Base-by-base conservation (phyloP, 2,329 filamentous ascomycete genomes). In the Verruconis gallopava region DNA sequence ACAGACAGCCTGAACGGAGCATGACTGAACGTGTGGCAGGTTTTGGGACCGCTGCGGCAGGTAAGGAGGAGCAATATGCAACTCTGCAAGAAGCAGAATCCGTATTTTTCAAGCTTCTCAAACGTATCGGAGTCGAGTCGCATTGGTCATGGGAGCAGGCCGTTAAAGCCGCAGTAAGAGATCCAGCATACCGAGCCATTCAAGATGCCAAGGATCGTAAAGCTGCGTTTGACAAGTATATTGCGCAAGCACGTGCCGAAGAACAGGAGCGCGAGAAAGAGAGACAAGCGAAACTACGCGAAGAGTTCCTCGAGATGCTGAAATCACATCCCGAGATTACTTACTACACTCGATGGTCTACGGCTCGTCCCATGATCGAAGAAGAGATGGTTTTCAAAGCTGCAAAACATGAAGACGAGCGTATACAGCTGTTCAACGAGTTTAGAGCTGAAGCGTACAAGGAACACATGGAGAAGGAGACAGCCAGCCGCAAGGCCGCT, bases 321-420 rank as follows among this genome's bases (percentile, higher is more conserved):
- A 85, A 81, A 63, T 88, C 86, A 50, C 89, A 98, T 60, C 86
- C 88, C 47, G 43, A 98, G 62, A 96, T 98, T 62, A 91, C 88
- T 61, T 78, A 95, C 60, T 95, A 93, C 61, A 95, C 89, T 33
- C 81, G 86, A 47, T 98, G 91, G 91, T 93, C 86, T 72, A 95
- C 85, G 13, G 91, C 89, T 41, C 79, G 85, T 38, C 85, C 86
- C 6, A 93, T 95, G 49, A 85, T 98, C 48, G 85, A 96, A 62
- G 82, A 82, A 38, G 91, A 98, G 68, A 91, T 85, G 37, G 91
- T 93, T 46, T 98, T 96, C 66, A 81, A 86, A 52, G 89, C 86
- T 21, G 89, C 88, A 34, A 82, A 81, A 51, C 75, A 89, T 56
- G 91, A 98, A 52, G 72, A 75, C 44, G 91, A 96, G 66, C 80